Evolutionary conservation across 257 asterid genomes (phyloP).

Genomic region (Eucommia ulmoides): DNA sequence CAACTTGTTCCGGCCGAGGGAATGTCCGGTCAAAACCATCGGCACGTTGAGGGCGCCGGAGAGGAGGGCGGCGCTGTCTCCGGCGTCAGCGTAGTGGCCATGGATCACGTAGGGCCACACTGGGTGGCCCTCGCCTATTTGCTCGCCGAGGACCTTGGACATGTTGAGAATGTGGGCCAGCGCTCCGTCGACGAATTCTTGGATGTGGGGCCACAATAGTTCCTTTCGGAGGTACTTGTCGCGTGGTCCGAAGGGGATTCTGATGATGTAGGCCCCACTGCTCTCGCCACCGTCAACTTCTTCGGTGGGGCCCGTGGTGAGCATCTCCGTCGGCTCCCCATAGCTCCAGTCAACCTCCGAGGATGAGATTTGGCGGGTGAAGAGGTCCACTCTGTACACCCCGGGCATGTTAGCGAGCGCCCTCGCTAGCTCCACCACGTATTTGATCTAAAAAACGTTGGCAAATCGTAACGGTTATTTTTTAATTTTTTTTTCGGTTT

Average conservation of each 20-base stretch:
- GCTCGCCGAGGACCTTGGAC: slow-evolving; percentile 72
- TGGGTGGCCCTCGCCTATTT: slow-evolving; percentile 57
- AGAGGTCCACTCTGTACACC: slow-evolving; percentile 67
- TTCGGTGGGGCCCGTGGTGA: slow-evolving; percentile 42
- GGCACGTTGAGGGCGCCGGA: slow-evolving; percentile 82
- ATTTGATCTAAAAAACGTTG: slow-evolving; percentile 61
- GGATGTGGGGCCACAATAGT: slow-evolving; percentile 67
- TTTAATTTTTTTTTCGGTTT: no score
- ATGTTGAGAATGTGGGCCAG: slow-evolving; percentile 62
- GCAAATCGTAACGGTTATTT: no score
- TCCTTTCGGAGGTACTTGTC: slow-evolving; percentile 63
- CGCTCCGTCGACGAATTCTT: slow-evolving; percentile 79
- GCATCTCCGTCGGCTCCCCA: slow-evolving; percentile 83
- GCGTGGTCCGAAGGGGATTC: slow-evolving; percentile 76
- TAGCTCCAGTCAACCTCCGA: slow-evolving; percentile 85
- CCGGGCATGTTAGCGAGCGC: slow-evolving; percentile 76
- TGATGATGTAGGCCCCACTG: slow-evolving; percentile 61
- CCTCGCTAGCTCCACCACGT: slow-evolving; percentile 70
- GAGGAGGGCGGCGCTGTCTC: slow-evolving; percentile 81
- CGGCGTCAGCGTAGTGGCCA: slow-evolving; percentile 87
- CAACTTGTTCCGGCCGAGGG: slow-evolving; percentile 73
- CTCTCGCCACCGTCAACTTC: slow-evolving; percentile 52
- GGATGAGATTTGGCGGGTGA: slow-evolving; percentile 72
- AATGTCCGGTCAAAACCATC: slow-evolving; percentile 81
- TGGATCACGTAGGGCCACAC: slow-evolving; percentile 83